These are phyloP conservation scores for Stagonosporopsis vannaccii DNA, from an alignment of 2,329 filamentous ascomycete species.

Conservation along the genomic window DNA sequence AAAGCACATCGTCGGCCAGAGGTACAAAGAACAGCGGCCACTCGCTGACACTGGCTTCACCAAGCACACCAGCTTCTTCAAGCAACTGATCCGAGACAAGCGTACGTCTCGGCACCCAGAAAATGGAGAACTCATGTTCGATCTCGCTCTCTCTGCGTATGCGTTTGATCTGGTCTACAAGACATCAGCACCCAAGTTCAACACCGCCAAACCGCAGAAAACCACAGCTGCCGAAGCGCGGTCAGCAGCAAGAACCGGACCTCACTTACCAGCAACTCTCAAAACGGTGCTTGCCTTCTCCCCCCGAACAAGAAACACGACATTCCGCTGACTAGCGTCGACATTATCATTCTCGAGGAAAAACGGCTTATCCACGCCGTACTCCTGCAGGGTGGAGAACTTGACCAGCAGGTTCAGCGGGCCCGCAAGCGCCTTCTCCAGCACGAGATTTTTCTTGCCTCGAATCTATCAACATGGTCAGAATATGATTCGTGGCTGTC, in stretches of 20 bases:
- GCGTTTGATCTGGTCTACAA: conserved; percentile 84
- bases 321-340: conserved; percentile 92
- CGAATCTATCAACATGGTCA: conserved; percentile 72
- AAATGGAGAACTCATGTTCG: conserved; percentile 95
- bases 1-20: conserved; percentile 88
- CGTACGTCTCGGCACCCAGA: conserved; percentile 93
- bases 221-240: no score
- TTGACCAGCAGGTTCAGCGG: conserved; percentile 92
- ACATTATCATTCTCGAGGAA: conserved; percentile 95
- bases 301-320: conserved; percentile 90
- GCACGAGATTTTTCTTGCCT: conserved; percentile 97
- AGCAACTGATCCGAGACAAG: conserved; percentile 89
- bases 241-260: no score
- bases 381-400: conserved; percentile 93
- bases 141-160: conserved; percentile 86
- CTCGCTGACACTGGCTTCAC: conserved; percentile 88
- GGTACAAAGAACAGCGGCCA: conserved; percentile 90
- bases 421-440: conserved; percentile 89
- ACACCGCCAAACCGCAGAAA: neutral
- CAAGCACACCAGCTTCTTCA: conserved; percentile 90
- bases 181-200: neutral
- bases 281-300: conserved; percentile 87
- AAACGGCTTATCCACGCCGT: conserved; percentile 97
- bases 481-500: conserved; percentile 42
- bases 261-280: conserved; percentile 81